Percentiles rank a stretch among this genome's conserved stretches.
These are phyloP conservation scores for Sphagnurus paluster DNA, from an alignment of 1,284 basidiomycete species.

Conservation along the genomic window DNA sequence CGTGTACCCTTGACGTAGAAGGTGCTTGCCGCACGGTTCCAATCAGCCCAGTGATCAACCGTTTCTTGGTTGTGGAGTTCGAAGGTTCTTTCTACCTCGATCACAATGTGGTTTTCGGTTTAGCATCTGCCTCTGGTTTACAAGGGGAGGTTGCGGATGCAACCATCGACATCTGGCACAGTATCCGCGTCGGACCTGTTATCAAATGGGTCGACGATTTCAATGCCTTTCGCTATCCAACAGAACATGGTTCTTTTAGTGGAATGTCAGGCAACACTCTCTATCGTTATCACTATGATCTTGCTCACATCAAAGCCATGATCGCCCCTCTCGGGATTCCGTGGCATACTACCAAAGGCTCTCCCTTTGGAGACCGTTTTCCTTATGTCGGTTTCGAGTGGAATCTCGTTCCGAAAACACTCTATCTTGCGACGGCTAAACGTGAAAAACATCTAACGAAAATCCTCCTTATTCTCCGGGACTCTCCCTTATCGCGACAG, in stretches of 20 bases:
- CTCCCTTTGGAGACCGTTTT: neutral
- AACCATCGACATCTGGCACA: neutral
- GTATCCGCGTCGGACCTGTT: neutral
- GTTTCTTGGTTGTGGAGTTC: neutral
- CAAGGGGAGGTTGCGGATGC: neutral
- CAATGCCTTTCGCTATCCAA: neutral
- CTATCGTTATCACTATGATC: neutral
- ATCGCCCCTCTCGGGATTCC: neutral
- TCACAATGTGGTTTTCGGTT: neutral
- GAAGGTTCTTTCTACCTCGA: neutral
- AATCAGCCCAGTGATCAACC: no score
- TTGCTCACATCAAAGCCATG: neutral
- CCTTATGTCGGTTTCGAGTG: conserved; percentile 2
- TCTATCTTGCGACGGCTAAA: conserved; percentile 1
- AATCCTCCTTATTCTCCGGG: neutral
- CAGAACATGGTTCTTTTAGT: neutral
- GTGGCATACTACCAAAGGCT: conserved; percentile 3
- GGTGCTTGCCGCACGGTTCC: no score
- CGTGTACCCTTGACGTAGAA: no score
- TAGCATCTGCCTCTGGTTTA: neutral
- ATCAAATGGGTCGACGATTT: neutral
- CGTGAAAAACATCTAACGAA: neutral
- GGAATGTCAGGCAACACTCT: no score
- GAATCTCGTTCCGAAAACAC: neutral
- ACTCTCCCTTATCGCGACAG: neutral